A percentile compares a stretch with the other conserved stretches of the same genome.
Evolutionary conservation across 78 protist genomes (phyloP).

Genomic region (Chrysochromulina parva): DNA sequence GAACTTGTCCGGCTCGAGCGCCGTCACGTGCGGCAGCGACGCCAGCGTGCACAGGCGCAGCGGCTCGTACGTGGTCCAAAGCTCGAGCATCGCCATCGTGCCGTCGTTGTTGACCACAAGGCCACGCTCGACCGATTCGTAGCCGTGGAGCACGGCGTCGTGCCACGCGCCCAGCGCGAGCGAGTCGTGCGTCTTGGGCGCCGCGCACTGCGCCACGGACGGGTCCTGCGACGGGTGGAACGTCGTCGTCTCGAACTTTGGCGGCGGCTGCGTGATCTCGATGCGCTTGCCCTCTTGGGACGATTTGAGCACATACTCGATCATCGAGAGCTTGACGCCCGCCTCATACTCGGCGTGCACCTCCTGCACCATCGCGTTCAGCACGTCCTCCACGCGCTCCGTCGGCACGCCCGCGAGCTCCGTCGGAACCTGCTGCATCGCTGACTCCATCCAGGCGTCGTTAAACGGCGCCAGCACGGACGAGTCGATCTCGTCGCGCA

Average conservation of each 20-base stretch:
- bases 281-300: background rate
- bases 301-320: background rate
- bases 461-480: background rate
- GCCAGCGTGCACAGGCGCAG: background rate
- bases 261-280: background rate
- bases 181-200: background rate
- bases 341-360: background rate
- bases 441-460: background rate
- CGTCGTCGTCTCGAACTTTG: background rate
- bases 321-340: background rate
- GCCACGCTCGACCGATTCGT: background rate
- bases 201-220: background rate
- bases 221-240: background rate
- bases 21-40: background rate
- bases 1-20: background rate
- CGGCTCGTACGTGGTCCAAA: background rate
- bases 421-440: background rate
- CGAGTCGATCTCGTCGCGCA: background rate
- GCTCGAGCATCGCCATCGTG: background rate
- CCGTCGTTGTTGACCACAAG: background rate
- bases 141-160: background rate
- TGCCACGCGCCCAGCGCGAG: background rate
- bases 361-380: constrained; percentile 7
- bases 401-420: background rate
- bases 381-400: constrained; percentile 6